Percentiles rank a stretch among this genome's conserved stretches.
Conservation (phyloP, 176 grass and related monocot genomes). For the Triticum monococcum region DNA sequence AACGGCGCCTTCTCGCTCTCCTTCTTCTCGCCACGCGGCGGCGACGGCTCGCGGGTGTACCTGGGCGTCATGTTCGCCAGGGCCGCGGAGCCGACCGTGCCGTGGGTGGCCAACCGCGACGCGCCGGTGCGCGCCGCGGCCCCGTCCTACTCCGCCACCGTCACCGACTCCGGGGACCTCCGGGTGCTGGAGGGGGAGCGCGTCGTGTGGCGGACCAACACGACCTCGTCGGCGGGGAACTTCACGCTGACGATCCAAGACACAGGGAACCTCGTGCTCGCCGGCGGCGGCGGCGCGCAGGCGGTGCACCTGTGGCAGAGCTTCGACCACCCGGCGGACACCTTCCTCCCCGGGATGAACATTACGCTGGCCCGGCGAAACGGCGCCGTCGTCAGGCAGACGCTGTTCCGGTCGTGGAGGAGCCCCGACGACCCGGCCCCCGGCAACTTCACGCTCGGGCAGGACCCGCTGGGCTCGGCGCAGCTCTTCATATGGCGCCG, state of each 20-base stretch:
- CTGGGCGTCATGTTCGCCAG: conserved; percentile 52
- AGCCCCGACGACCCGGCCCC: conserved; percentile 37
- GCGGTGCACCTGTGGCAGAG: conserved; percentile 35
- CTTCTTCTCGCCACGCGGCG: conserved; percentile 46
- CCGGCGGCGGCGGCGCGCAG: background rate
- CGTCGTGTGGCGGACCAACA: conserved; percentile 43
- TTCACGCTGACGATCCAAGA: conserved; percentile 21
- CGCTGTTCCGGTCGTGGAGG: conserved; percentile 61
- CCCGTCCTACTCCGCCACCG: conserved; percentile 24
- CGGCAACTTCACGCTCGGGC: conserved; percentile 58
- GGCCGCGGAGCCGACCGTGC: conserved; percentile 33
- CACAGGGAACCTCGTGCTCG: conserved; percentile 43
- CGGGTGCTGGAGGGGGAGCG: conserved; percentile 29
- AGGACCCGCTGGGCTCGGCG: conserved; percentile 54
- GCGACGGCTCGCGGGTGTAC: conserved; percentile 39
- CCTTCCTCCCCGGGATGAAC: conserved; percentile 63
- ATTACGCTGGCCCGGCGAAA: conserved; percentile 33
- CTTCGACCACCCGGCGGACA: conserved; percentile 60
- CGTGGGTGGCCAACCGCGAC: conserved; percentile 74
- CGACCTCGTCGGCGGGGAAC: background rate
- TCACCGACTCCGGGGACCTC: conserved; percentile 44
- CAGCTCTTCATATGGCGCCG: conserved; percentile 61
- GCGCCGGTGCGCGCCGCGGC: conserved; percentile 18
- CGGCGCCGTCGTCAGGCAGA: background rate
- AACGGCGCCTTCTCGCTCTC: conserved; percentile 36